phyloP scores from a whole-genome alignment of 768 basidiomycete genomes.

The Coprinopsis cinerea region DNA sequence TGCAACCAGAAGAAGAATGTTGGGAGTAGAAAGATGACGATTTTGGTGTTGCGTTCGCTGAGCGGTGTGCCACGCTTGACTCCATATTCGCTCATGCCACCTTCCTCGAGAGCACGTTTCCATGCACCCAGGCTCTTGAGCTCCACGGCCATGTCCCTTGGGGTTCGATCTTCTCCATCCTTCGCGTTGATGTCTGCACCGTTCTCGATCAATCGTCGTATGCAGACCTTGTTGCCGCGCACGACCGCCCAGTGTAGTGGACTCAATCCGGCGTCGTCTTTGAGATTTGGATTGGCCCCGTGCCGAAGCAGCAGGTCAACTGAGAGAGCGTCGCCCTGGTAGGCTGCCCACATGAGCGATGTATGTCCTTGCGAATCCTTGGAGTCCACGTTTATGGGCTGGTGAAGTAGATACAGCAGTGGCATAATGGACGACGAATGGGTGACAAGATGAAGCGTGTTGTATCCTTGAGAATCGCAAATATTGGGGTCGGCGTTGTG shows the following conservation, averaged over 20 bases:
- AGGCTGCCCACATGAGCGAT: slow-evolving; percentile 97
- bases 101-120: slow-evolving; percentile 84
- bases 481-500: slow-evolving; percentile 92
- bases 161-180: slow-evolving; percentile 80
- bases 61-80: slow-evolving; percentile 59
- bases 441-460: slow-evolving; percentile 90
- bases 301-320: slow-evolving; percentile 87
- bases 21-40: slow-evolving; percentile 74
- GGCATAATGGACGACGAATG: slow-evolving; percentile 96
- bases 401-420: slow-evolving; percentile 83
- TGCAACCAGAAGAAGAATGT: slow-evolving; percentile 76
- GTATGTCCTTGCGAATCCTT: slow-evolving; percentile 92
- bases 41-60: slow-evolving; percentile 76
- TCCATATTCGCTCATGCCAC: slow-evolving; percentile 76
- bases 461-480: slow-evolving; percentile 91
- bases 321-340: slow-evolving; percentile 95
- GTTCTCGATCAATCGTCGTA: slow-evolving; percentile 77
- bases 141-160: slow-evolving; percentile 92
- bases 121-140: slow-evolving; percentile 88
- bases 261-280: slow-evolving; percentile 78
- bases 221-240: slow-evolving; percentile 84
- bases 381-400: slow-evolving; percentile 88
- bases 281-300: slow-evolving; percentile 71
- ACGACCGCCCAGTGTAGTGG: slow-evolving; percentile 98
- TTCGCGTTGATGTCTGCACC: slow-evolving; percentile 79